Evolutionary conservation across 2,329 filamentous ascomycete species (phyloP), one percentile per base, ranked within the genome.

Genomic region (Helotiales sp.): DNA sequence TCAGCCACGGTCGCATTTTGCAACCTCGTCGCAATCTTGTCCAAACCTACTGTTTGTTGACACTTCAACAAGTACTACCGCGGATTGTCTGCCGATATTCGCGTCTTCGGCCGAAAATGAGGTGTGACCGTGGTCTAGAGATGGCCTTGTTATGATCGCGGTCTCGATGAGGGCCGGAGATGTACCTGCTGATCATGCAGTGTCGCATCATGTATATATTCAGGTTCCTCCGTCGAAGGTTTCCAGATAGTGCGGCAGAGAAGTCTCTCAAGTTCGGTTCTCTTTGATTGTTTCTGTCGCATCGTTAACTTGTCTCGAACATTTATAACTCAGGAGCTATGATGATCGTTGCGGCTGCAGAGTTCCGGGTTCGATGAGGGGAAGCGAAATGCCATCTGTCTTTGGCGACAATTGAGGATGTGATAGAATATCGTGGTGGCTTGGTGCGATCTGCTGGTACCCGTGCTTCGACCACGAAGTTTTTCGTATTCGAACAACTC

Each of bases 111-210:
- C 54, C 54, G 20, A 26, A 24, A 26, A 2, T 6, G 32, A 40
- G 30, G 54, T 17, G 32, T 10, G 54, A 40, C 20, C 5, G n/a
- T 22, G 57, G 57, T 30, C 57, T 43, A 37, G 13, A 60, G 37
- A 47, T 45, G 37, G 57, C 57, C 57, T 60, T 60, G 57, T 60
- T 60, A 60, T 60, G 57, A 47, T 60, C n/a, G 34, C 6, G 57
- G 57, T 45, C 57, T 30, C 24, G 22, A 3, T 20, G 15, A 15
- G 10, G 57, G 57, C 57, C 57, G 24, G 13, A 15, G 6, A 22
- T 28, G 37, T 26, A 20, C 37, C 24, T 45, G 22, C 10, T 60
- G 22, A 45, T 17, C 37, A 43, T 28, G n/a, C 17, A 11, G 20
- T 28, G 6, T n/a, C 24, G 24, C 15, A 47, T 45, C 24, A 15